A percentile compares a stretch with the other conserved stretches of the same genome.
These are phyloP conservation scores for Auriculariales sp. DNA, from an alignment of 768 basidiomycete genomes.

Conservation along the genomic window DNA sequence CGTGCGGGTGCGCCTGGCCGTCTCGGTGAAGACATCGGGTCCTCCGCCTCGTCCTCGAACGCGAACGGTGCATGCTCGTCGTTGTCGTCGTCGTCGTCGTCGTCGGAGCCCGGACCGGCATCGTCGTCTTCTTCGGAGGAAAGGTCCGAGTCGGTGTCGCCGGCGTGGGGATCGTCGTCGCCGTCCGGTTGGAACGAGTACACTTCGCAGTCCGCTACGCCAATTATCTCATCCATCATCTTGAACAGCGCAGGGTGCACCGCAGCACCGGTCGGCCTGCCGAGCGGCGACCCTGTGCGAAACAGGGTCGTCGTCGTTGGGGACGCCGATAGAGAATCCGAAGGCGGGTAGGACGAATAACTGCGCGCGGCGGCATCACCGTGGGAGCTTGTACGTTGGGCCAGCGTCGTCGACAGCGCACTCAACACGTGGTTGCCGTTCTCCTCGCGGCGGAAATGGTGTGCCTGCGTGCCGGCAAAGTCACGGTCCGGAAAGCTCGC, in stretches of 20 bases:
- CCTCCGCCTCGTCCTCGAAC: background rate
- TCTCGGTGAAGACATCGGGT: background rate
- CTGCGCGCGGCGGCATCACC: conserved; percentile 59
- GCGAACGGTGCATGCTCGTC: conserved; percentile 20
- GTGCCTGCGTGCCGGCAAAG: conserved; percentile 82
- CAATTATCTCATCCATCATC: conserved; percentile 79
- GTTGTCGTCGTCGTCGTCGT: conserved; percentile 44
- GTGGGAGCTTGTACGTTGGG: conserved; percentile 40
- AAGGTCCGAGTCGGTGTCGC: conserved; percentile 55
- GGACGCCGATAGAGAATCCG: conserved; percentile 23
- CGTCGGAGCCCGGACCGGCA: conserved; percentile 47
- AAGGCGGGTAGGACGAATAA: conserved; percentile 76
- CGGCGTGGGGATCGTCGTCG: conserved; percentile 87
- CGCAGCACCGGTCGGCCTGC: conserved; percentile 55
- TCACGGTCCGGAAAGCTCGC: conserved; percentile 96
- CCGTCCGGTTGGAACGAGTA: conserved; percentile 89
- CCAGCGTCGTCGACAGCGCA: conserved; percentile 69
- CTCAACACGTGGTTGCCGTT: conserved; percentile 65
- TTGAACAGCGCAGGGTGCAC: conserved; percentile 84
- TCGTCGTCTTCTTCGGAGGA: conserved; percentile 39
- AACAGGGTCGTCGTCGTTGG: conserved; percentile 5
- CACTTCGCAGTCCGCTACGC: conserved; percentile 84
- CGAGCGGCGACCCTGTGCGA: conserved; percentile 4
- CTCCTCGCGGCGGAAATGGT: conserved; percentile 72
- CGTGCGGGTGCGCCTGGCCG: background rate